Percentiles rank a stretch among this genome's conserved stretches.
These are phyloP conservation scores for Musa beccarii DNA, from an alignment of 176 grass and related monocot species.

Conservation along the genomic window DNA sequence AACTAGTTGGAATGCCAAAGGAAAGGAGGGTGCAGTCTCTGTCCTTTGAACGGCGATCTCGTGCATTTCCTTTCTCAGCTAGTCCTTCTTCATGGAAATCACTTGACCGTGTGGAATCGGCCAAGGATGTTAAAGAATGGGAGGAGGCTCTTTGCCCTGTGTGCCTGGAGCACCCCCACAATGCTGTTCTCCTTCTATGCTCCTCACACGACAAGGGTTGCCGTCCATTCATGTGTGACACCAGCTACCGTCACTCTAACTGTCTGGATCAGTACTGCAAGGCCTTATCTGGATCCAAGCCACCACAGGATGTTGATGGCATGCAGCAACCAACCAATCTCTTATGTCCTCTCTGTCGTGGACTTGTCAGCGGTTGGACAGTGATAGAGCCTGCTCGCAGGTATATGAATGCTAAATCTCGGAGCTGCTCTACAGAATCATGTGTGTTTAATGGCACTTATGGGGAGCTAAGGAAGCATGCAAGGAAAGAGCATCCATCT, in stretches of 20 bases:
- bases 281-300: slow-evolving; percentile 35
- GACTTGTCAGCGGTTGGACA: slow-evolving; percentile 46
- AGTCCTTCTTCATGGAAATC: slow-evolving; percentile 19
- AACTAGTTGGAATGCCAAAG: slow-evolving; percentile 55
- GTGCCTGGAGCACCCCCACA: slow-evolving; percentile 95
- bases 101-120: neutral
- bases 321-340: slow-evolving; percentile 30
- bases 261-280: slow-evolving; percentile 70
- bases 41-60: slow-evolving; percentile 22
- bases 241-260: slow-evolving; percentile 61
- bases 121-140: slow-evolving; percentile 49
- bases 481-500: slow-evolving; percentile 56
- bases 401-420: slow-evolving; percentile 54
- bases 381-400: slow-evolving; percentile 45
- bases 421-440: slow-evolving; percentile 55
- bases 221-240: slow-evolving; percentile 77
- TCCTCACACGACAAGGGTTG: slow-evolving; percentile 71
- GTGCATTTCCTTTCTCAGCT: slow-evolving; percentile 3
- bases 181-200: slow-evolving; percentile 64
- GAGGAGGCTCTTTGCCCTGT: slow-evolving; percentile 66
- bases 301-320: slow-evolving; percentile 19
- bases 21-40: slow-evolving; percentile 43
- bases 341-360: slow-evolving; percentile 58
- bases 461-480: slow-evolving; percentile 62
- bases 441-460: slow-evolving; percentile 63